Evolutionary conservation across 2,329 filamentous ascomycete species (phyloP), one percentile per base, ranked within the genome.

Genomic region (Bipolaris victoriae): DNA sequence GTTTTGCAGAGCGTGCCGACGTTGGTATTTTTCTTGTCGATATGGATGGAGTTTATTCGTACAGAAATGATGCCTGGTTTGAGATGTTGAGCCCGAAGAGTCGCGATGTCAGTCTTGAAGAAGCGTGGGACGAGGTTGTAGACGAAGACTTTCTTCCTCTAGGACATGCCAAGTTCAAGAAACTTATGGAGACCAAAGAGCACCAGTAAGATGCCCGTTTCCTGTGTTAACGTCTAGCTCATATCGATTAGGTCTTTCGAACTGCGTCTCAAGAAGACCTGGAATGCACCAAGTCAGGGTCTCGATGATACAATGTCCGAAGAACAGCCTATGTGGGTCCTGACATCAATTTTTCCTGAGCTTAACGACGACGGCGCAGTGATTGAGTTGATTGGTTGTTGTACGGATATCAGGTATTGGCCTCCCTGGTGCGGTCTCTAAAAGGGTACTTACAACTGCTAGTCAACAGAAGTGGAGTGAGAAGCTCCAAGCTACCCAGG

Each of bases 11-110:
- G 40, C 64, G 73, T 3, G 68, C 76, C 5, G 76, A 78, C 3
- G 67, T 79, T 6, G 78, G 73, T 1, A 80, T 81, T 51, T 80
- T 77, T 53, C 72, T 77, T 24, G 68, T 77, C 36, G 69, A 71
- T 11, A 57, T 69, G 13, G 57, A 72, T n/a, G 77, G 79, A 2
- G 64, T 63, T 11, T 74, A 76, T 15, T 65, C 76, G 0, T 79
- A 80, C 52, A 66, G 75, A 3, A 80, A 80, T 37, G 69, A 79
- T 36, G 67, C 71, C 1, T 80, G 77, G 67, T 72, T 55, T 36
- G 67, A 73, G 2, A 73, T 79, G 39, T 66, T 78, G 4, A 50
- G 50, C 10, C 50, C 59, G 2, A 56, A 59, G 5, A 43, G 55
- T 26, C 58, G 56, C 4, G 37, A 61, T 11, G 20, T 64, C n/a